Conservation (phyloP, 257 asterid genomes). For the Asclepias syriaca region DNA sequence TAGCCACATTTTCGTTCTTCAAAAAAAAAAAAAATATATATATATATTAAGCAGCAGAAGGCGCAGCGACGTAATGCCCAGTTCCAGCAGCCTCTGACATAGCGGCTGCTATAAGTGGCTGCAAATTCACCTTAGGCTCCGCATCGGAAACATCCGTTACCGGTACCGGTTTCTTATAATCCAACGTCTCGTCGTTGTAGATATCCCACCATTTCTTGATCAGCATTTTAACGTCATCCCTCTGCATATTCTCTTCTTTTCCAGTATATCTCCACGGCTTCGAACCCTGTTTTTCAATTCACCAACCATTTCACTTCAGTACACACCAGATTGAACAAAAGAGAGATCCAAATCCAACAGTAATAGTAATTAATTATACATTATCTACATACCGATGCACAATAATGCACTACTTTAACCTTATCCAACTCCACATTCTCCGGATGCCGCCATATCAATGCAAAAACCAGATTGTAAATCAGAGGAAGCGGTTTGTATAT, state of each 20-base stretch:
- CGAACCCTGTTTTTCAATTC: neutral
- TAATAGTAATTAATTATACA: too few relatives aligned
- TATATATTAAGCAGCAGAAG: constrained; percentile 15
- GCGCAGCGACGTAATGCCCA: constrained; percentile 11
- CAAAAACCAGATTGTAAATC: constrained; percentile 20
- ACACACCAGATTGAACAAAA: neutral
- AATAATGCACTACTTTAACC: constrained; percentile 3
- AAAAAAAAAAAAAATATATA: too few relatives aligned
- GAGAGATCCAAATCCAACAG: too few relatives aligned
- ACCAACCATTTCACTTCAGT: too few relatives aligned
- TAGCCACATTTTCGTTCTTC: too few relatives aligned
- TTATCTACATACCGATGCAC: neutral
- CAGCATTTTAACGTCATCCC: constrained; percentile 19
- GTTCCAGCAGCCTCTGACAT: constrained; percentile 14
- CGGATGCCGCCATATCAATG: constrained; percentile 28
- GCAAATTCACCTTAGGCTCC: neutral
- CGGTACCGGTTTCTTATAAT: neutral
- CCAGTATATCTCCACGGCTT: constrained; percentile 4
- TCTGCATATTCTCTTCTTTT: constrained; percentile 8
- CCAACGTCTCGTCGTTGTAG: constrained; percentile 8
- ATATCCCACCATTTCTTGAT: constrained; percentile 21
- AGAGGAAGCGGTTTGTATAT: constrained; percentile 17
- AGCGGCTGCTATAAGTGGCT: neutral
- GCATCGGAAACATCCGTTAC: neutral
- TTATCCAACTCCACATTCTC: constrained; percentile 18